Conservation (phyloP, 2,329 filamentous ascomycete species). For the Pleoardoris graminearum region DNA sequence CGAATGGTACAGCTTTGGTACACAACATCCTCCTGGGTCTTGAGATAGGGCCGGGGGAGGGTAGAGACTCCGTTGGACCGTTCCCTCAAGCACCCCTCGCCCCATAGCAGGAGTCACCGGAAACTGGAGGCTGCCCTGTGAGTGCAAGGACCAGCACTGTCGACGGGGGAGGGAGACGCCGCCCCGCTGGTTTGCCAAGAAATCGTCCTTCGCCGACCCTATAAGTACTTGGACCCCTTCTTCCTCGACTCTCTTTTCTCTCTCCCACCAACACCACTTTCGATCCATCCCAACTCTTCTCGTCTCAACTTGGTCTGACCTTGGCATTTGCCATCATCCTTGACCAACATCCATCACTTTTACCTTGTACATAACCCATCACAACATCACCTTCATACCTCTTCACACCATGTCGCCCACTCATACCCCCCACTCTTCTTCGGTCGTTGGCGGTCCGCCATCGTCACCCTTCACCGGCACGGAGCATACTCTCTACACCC, state of each 20-base stretch:
- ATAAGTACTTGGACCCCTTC: constrained; percentile 15
- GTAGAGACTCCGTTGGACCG: not conserved
- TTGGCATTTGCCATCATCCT: constrained; percentile 6
- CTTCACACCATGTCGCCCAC: constrained; percentile 23
- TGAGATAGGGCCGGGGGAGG: constrained; percentile 7
- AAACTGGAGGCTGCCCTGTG: not conserved
- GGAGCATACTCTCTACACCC: constrained; percentile 35
- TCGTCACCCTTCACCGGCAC: constrained; percentile 35
- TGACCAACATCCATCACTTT: constrained; percentile 15
- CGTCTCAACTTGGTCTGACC: constrained; percentile 19
- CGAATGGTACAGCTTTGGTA: constrained; percentile 12
- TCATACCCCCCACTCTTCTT: constrained; percentile 29
- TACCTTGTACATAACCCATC: constrained; percentile 18
- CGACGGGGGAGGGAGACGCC: not conserved
- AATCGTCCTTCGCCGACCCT: constrained; percentile 9
- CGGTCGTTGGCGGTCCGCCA: constrained; percentile 22
- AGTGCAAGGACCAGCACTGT: constrained; percentile 1
- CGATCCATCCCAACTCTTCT: constrained; percentile 11
- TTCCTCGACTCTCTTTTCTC: constrained; percentile 18
- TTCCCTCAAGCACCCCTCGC: constrained; percentile 2
- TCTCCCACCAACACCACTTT: constrained; percentile 11
- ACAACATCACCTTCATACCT: constrained; percentile 10
- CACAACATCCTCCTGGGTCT: constrained; percentile 4
- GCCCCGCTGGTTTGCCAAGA: not conserved
- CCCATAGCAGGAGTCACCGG: not conserved